Evolutionary conservation across 1,139 yeast species (phyloP).

Genomic region (Pichia sp.): DNA sequence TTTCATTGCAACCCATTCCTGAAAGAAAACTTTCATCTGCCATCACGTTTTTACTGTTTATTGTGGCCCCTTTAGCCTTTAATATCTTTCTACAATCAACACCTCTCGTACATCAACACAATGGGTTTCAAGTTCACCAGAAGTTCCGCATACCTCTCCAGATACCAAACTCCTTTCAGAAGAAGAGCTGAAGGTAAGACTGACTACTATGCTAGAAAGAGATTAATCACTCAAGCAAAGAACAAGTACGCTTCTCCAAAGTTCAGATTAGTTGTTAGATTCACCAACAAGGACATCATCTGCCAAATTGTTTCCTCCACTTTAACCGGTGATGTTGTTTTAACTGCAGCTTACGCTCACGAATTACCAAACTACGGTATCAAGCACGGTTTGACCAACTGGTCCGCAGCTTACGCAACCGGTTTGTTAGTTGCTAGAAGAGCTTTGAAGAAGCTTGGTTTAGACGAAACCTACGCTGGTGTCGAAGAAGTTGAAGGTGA

Average conservation of each 20-base stretch:
- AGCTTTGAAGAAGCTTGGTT: constrained; percentile 95
- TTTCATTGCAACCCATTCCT: no score
- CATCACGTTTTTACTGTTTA: no score
- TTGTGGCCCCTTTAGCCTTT: no score
- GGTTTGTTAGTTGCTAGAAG: constrained; percentile 99
- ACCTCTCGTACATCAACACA: no score
- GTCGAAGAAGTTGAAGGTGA: constrained; percentile 99
- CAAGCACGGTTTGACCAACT: constrained; percentile 98
- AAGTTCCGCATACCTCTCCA: constrained; percentile 91
- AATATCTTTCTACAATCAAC: no score
- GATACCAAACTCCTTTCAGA: constrained; percentile 99
- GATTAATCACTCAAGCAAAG: constrained; percentile 99
- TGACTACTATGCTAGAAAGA: constrained; percentile 99
- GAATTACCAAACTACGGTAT: constrained; percentile 99
- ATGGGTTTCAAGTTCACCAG: constrained; percentile 65
- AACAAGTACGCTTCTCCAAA: constrained; percentile 99
- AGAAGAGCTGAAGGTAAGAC: constrained; percentile 99
- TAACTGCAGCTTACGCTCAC: constrained; percentile 98
- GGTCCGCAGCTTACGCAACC: constrained; percentile 99
- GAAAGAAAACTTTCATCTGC: no score
- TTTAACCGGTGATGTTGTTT: constrained; percentile 93
- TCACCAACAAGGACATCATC: constrained; percentile 99
- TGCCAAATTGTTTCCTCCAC: constrained; percentile 96
- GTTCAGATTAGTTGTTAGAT: constrained; percentile 99
- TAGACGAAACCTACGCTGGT: constrained; percentile 97